phyloP scores from a whole-genome alignment of 768 basidiomycete genomes.

The Suillus variegatus region DNA sequence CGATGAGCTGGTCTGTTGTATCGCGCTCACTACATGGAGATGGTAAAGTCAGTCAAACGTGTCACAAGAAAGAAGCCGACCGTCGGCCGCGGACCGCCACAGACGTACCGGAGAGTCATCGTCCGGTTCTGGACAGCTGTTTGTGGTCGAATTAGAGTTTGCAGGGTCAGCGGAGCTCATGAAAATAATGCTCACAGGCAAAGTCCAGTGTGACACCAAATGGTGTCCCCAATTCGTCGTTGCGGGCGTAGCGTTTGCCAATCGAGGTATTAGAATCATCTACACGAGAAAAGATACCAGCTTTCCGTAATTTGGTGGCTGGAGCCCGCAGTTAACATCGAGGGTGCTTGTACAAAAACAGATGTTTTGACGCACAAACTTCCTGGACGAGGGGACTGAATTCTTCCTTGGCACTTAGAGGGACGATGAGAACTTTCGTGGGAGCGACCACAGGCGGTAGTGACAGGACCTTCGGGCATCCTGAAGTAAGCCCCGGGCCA shows the following conservation, averaged over 20 bases:
- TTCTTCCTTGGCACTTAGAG: conserved; percentile 82
- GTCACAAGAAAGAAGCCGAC: conserved; percentile 3
- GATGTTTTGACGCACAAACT: conserved; percentile 70
- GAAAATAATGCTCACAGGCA: conserved; percentile 59
- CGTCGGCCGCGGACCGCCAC: not conserved
- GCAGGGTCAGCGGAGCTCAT: conserved; percentile 2
- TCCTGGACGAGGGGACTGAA: conserved; percentile 84
- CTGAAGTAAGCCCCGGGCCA: not conserved
- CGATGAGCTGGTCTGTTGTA: conserved; percentile 91
- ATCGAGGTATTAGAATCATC: conserved; percentile 96
- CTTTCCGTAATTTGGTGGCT: conserved; percentile 86
- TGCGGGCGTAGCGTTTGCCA: conserved; percentile 95
- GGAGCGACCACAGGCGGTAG: conserved; percentile 89
- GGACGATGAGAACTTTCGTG: conserved; percentile 96
- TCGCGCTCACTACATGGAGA: conserved; percentile 75
- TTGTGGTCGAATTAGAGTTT: conserved; percentile 5
- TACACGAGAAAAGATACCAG: conserved; percentile 89
- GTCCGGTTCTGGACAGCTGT: conserved; percentile 89
- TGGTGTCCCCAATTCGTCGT: conserved; percentile 98
- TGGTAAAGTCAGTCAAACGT: conserved; percentile 8
- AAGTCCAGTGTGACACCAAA: conserved; percentile 97
- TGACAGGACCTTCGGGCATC: conserved; percentile 71
- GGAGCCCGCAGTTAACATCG: conserved; percentile 23
- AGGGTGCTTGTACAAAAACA: conserved; percentile 1
- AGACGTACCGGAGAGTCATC: conserved; percentile 85